Percentiles rank a stretch among this genome's conserved stretches.
Conservation (phyloP, 495 filamentous ascomycete genomes). For the Cladorrhinum samala region DNA sequence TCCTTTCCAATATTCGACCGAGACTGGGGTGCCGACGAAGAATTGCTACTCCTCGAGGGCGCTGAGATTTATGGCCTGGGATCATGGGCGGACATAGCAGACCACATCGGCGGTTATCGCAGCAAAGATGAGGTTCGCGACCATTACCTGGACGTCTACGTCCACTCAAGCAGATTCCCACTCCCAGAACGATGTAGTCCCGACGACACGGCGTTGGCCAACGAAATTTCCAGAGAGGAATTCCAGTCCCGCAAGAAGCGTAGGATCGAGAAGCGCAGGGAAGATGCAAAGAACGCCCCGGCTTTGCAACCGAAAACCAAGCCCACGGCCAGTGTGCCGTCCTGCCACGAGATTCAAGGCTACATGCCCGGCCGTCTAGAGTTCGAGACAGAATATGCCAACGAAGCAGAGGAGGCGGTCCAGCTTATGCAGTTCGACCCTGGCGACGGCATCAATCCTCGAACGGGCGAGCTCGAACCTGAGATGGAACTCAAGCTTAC, state of each 20-base stretch:
- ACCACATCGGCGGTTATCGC: slow-evolving; percentile 93
- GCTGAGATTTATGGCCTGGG: slow-evolving; percentile 97
- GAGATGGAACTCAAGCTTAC: slow-evolving; percentile 97
- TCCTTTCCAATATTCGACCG: slow-evolving; percentile 91
- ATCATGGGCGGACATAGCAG: slow-evolving; percentile 95
- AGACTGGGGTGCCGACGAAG: slow-evolving; percentile 97
- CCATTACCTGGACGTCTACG: slow-evolving; percentile 84
- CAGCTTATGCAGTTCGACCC: slow-evolving; percentile 98
- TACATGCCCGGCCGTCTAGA: slow-evolving; percentile 98
- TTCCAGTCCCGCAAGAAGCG: slow-evolving; percentile 94
- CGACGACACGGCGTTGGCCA: slow-evolving; percentile 65
- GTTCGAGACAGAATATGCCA: slow-evolving; percentile 95
- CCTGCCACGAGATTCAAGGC: slow-evolving; percentile 95
- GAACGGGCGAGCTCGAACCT: slow-evolving; percentile 77
- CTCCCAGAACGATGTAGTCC: slow-evolving; percentile 80
- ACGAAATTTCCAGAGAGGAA: slow-evolving; percentile 77
- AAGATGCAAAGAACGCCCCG: slow-evolving; percentile 75
- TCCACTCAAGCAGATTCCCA: slow-evolving; percentile 77
- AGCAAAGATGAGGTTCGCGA: slow-evolving; percentile 91
- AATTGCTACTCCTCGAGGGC: slow-evolving; percentile 84
- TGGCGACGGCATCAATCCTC: slow-evolving; percentile 79
- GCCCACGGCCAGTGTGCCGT: slow-evolving; percentile 85
- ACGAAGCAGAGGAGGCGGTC: slow-evolving; percentile 96
- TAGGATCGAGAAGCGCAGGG: slow-evolving; percentile 86
- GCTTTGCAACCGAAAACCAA: slow-evolving; percentile 88